These are phyloP conservation scores for Hyaloperonospora brassicae DNA, from an alignment of 352 stramenopile genomes.

Conservation along the genomic window DNA sequence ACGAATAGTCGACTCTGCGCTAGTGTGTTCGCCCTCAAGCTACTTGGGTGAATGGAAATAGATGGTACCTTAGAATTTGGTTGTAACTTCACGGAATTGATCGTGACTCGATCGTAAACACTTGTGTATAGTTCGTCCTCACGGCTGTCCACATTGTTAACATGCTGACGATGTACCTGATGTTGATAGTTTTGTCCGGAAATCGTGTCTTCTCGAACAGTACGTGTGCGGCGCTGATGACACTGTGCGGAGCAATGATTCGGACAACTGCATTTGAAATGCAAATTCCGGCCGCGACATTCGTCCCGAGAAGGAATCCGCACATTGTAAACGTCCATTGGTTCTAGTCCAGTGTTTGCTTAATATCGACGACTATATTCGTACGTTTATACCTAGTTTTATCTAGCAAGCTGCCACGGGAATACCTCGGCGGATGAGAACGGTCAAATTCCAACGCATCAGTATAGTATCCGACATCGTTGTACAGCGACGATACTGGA, in stretches of 20 bases:
- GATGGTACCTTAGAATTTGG: neutral
- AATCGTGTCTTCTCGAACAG: neutral
- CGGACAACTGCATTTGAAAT: neutral
- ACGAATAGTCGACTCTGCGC: neutral
- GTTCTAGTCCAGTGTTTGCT: no score
- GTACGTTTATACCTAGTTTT: no score
- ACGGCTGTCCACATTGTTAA: neutral
- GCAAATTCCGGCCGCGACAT: neutral
- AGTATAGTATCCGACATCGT: slow-evolving; percentile 11
- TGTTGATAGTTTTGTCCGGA: neutral
- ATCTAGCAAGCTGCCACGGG: no score
- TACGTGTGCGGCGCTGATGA: neutral
- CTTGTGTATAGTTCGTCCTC: no score
- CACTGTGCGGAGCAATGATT: neutral
- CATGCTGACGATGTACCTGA: neutral
- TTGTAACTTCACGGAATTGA: no score
- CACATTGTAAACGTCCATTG: no score
- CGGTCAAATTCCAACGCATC: slow-evolving; percentile 9
- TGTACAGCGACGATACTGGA: slow-evolving; percentile 21
- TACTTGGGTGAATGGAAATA: neutral
- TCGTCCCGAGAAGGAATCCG: neutral
- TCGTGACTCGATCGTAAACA: no score
- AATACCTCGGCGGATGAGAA: no score
- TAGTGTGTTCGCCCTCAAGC: neutral
- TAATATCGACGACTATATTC: no score